Percentiles rank a stretch among this genome's conserved stretches.
Evolutionary conservation across 2,329 filamentous ascomycete genomes (phyloP).

Genomic region (Fusarium nelsonii): DNA sequence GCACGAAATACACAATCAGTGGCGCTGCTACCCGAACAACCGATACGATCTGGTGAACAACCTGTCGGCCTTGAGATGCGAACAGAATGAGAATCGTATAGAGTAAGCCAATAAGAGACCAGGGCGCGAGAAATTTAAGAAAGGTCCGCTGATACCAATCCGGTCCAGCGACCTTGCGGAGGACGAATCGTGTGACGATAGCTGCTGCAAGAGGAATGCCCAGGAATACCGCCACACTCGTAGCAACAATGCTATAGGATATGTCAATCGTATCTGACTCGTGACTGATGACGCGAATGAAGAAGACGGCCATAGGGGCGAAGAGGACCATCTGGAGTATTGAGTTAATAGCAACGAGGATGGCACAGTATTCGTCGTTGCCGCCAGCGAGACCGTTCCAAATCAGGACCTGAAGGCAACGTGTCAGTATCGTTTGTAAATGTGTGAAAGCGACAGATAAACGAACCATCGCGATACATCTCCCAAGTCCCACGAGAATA

Average conservation of each 20-base stretch:
- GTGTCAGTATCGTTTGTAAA: too few species aligned
- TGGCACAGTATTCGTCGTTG: constrained; percentile 84
- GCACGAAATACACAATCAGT: constrained; percentile 81
- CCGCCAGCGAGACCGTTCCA: constrained; percentile 80
- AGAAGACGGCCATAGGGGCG: constrained; percentile 75
- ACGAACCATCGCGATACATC: constrained; percentile 66
- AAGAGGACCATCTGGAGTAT: constrained; percentile 81
- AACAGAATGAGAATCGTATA: constrained; percentile 92
- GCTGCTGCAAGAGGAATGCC: constrained; percentile 86
- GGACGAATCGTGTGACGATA: constrained; percentile 74
- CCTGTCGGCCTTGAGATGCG: constrained; percentile 80
- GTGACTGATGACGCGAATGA: constrained; percentile 76
- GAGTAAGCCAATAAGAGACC: constrained; percentile 83
- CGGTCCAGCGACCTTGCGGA: constrained; percentile 67
- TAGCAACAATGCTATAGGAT: constrained; percentile 77
- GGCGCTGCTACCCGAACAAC: constrained; percentile 86
- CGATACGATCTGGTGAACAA: constrained; percentile 85
- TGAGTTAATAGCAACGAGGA: constrained; percentile 81
- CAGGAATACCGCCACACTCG: constrained; percentile 85
- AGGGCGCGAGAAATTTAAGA: constrained; percentile 71
- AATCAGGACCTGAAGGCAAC: constrained; percentile 58
- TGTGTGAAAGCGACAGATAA: too few species aligned
- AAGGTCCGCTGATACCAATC: constrained; percentile 77
- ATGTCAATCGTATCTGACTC: constrained; percentile 54
- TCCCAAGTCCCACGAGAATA: constrained; percentile 84